Conservation (phyloP, 306 rosid genomes). For the Elaeagnus macrophylla region DNA sequence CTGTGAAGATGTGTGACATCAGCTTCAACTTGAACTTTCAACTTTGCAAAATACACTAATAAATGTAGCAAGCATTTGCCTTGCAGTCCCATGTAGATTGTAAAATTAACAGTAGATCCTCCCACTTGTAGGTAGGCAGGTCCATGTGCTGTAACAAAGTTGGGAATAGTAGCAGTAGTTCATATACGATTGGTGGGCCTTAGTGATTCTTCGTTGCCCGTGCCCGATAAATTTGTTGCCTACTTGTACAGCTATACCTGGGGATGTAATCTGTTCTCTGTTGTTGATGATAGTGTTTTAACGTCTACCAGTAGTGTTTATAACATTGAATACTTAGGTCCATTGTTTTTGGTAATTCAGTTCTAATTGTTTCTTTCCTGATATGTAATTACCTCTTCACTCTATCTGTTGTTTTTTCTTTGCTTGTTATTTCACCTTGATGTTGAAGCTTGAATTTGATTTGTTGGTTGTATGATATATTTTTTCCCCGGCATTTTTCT, state of each 20-base stretch:
- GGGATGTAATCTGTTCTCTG: conserved; percentile 9
- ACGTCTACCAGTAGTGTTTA: too few relatives aligned
- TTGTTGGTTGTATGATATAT: too few relatives aligned
- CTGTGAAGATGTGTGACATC: conserved; percentile 23
- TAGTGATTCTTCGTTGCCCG: conserved; percentile 21
- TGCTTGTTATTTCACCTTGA: too few relatives aligned
- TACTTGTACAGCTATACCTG: conserved; percentile 62
- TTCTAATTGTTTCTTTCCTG: neutral
- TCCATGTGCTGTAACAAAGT: conserved; percentile 20
- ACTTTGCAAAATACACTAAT: conserved; percentile 27
- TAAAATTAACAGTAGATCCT: conserved; percentile 36
- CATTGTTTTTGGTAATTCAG: too few relatives aligned
- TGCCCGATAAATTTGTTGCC: conserved; percentile 25
- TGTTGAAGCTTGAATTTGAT: too few relatives aligned
- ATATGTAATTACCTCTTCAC: too few relatives aligned
- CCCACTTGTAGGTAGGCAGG: conserved; percentile 25
- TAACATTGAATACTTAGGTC: too few relatives aligned
- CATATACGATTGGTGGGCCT: conserved; percentile 35
- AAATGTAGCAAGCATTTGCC: conserved; percentile 17
- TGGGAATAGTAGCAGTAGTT: conserved; percentile 35
- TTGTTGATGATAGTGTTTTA: too few relatives aligned
- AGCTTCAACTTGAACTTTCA: neutral
- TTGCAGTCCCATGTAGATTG: conserved; percentile 33
- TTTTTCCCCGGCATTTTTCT: too few relatives aligned
- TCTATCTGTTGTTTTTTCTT: too few relatives aligned